Base-by-base conservation (phyloP, 2,329 filamentous ascomycete genomes). In the Rutstroemia sydowiana region DNA sequence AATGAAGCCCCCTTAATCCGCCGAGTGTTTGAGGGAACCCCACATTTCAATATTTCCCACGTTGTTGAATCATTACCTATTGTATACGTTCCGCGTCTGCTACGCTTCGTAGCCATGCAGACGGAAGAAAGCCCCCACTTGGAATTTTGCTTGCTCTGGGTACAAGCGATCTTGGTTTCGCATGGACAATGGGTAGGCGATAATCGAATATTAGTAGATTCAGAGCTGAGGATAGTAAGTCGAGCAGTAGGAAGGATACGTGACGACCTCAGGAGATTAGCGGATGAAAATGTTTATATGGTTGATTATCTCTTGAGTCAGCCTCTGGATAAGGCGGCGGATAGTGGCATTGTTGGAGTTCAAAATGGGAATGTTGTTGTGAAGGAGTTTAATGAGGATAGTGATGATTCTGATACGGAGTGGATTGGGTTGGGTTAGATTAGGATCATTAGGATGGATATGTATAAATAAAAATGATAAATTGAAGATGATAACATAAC, bases 111-210 rank as follows among this genome's bases (percentile, higher is more conserved):
- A 6, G 90, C 90, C 2, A 78, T 85, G 9, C 88, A 95, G 63
- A 87, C 88, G 1, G 92, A 97, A 62, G 84, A 92, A 65, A 91
- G 86, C 2, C 92, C 91, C 1, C 92, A 96, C 73, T 78, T 98
- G 4, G 93, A 98, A 70, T 95, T 97, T 70, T 95, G 93, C 63
- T 73, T 98, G 41, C 73, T 92, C 8, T 98, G 93, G 93, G 87
- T 96, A 63, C 88, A 93, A 68, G 82, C 88, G 1, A 71, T 86
- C 31, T 75, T 97, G 53, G 85, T 87, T 62, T 83, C 82, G 61
- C 92, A 97, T 67, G 93, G 93, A 31, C 77, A 85, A 20, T 92
- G 86, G 75, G 77, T 98, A 62, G 87, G 88, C 53, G 86, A 91
- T 32, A 86, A 92, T 66, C 77, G 85, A 20, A 85, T 80, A 48